Evolutionary conservation across 2,329 filamentous ascomycete species (phyloP).

Genomic region (Beauveria scarabaeidicola): DNA sequence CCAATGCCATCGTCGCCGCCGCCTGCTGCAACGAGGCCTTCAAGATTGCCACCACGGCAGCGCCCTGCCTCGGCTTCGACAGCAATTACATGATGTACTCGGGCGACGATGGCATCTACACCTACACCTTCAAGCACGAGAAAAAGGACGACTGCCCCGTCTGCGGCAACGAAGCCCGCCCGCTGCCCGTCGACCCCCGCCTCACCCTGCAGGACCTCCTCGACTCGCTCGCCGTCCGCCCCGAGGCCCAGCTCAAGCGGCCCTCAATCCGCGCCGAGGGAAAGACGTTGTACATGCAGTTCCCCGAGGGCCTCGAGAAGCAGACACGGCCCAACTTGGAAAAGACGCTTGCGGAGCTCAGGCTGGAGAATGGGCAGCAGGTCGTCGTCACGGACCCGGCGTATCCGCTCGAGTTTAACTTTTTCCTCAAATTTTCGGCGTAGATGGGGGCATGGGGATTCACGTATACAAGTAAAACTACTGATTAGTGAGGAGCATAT

Average conservation of each 20-base stretch:
- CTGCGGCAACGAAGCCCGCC: slow-evolving; percentile 74
- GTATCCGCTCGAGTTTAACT: slow-evolving; percentile 63
- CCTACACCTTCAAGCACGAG: slow-evolving; percentile 92
- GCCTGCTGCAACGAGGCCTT: slow-evolving; percentile 95
- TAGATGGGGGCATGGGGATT: neutral
- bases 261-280: slow-evolving; percentile 72
- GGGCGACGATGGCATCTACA: slow-evolving; percentile 91
- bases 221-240: slow-evolving; percentile 70
- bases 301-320: slow-evolving; percentile 71
- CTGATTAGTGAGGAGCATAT: neutral
- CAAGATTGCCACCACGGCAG: slow-evolving; percentile 79
- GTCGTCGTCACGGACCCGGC: slow-evolving; percentile 90
- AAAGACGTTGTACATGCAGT: slow-evolving; percentile 86
- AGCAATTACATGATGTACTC: slow-evolving; percentile 99
- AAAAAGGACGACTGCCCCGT: slow-evolving; percentile 93
- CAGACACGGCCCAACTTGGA: slow-evolving; percentile 75
- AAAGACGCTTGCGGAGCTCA: slow-evolving; percentile 67
- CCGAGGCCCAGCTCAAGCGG: slow-evolving; percentile 89
- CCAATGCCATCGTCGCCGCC: slow-evolving; percentile 92
- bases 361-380: slow-evolving; percentile 70
- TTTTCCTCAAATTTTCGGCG: slow-evolving; percentile 40
- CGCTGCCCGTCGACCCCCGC: slow-evolving; percentile 61
- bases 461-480: neutral
- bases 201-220: slow-evolving; percentile 76
- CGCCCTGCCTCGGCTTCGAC: slow-evolving; percentile 68